phyloP scores from a whole-genome alignment of 2,329 filamentous ascomycete genomes.

The Metarhizium album region DNA sequence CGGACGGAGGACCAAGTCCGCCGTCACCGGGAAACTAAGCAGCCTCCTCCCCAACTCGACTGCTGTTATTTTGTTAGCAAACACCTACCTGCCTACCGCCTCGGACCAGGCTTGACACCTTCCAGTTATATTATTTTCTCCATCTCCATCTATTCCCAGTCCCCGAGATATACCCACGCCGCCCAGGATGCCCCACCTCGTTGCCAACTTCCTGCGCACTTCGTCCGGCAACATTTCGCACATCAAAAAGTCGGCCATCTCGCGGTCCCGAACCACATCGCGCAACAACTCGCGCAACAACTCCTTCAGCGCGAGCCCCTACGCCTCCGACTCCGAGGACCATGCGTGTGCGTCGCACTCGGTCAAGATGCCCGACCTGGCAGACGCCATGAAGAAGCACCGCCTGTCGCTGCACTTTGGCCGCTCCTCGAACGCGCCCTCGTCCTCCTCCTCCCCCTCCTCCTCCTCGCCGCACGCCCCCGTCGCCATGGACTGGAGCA shows the following conservation, averaged over 20 bases:
- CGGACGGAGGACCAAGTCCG: no score
- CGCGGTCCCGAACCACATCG: constrained; percentile 15
- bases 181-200: constrained; percentile 44
- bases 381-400: constrained; percentile 30
- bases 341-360: constrained; percentile 11
- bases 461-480: constrained; percentile 27
- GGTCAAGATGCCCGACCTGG: constrained; percentile 28
- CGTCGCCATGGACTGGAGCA: constrained; percentile 41
- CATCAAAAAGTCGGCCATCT: constrained; percentile 30
- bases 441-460: not conserved
- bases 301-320: constrained; percentile 22
- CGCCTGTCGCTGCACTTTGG: constrained; percentile 30
- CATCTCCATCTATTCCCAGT: no score
- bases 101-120: no score
- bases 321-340: constrained; percentile 26
- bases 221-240: constrained; percentile 44
- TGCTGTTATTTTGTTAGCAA: no score
- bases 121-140: no score
- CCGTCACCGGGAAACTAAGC: no score
- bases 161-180: no score
- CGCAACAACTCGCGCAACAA: constrained; percentile 13
- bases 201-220: constrained; percentile 45
- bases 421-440: constrained; percentile 5
- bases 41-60: no score
- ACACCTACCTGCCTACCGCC: no score